Evolutionary conservation across 2,329 filamentous ascomycete species (phyloP).

Genomic region (Ascochyta koolunga): DNA sequence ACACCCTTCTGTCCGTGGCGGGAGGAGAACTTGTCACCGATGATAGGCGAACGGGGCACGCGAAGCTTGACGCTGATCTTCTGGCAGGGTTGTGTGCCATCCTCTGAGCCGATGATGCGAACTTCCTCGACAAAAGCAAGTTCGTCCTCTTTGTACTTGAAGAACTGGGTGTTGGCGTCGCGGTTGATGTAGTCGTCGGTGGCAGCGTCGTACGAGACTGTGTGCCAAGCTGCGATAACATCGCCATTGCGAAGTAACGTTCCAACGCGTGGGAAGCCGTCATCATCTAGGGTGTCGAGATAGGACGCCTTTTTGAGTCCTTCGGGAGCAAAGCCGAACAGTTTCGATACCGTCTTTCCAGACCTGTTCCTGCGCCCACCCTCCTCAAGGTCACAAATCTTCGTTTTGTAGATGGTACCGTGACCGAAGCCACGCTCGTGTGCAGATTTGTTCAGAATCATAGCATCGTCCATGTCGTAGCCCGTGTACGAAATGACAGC

Average conservation of each 20-base stretch:
- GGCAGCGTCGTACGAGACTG: conserved; percentile 74
- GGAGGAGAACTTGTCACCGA: conserved; percentile 99
- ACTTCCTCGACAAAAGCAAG: conserved; percentile 91
- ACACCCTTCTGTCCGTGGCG: conserved; percentile 99
- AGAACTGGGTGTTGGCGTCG: conserved; percentile 83
- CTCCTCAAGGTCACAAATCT: conserved; percentile 85
- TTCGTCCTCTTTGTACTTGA: conserved; percentile 94
- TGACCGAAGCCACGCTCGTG: conserved; percentile 96
- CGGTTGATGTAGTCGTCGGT: conserved; percentile 82
- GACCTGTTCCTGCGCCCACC: conserved; percentile 70
- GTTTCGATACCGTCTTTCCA: conserved; percentile 73
- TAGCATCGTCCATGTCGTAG: conserved; percentile 99
- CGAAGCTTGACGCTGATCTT: conserved; percentile 92
- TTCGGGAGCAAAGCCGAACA: conserved; percentile 89
- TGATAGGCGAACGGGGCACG: conserved; percentile 85
- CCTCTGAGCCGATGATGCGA: conserved; percentile 84
- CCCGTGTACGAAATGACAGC: conserved; percentile 98
- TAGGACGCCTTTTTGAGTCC: conserved; percentile 73
- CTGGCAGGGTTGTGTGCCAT: conserved; percentile 81
- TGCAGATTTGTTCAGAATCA: conserved; percentile 98
- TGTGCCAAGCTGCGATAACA: conserved; percentile 87
- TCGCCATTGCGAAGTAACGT: conserved; percentile 79
- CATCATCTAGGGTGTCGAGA: conserved; percentile 78
- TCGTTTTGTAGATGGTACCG: conserved; percentile 97
- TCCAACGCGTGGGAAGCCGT: conserved; percentile 85